These are phyloP conservation scores for Lomentospora prolificans DNA, from an alignment of 2,329 filamentous ascomycete species.

Conservation along the genomic window DNA sequence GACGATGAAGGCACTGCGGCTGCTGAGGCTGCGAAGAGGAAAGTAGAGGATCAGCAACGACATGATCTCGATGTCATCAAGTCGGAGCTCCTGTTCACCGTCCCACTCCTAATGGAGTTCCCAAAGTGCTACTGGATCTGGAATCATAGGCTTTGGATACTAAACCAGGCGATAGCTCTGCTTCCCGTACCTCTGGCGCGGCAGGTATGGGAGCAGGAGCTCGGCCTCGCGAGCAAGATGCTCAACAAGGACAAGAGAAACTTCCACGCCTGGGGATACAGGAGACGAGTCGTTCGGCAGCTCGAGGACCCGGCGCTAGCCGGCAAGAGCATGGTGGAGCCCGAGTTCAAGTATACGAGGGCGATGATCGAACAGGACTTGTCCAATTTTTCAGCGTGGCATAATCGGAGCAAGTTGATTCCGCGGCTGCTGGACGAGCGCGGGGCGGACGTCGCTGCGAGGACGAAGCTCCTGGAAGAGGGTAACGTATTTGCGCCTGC, in stretches of 20 bases:
- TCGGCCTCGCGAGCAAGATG: conserved; percentile 80
- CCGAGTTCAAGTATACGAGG: conserved; percentile 83
- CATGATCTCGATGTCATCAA: conserved; percentile 44
- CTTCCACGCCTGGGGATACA: conserved; percentile 94
- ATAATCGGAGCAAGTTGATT: conserved; percentile 78
- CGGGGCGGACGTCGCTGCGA: conserved; percentile 48
- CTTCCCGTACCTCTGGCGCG: conserved; percentile 48
- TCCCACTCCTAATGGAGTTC: conserved; percentile 72
- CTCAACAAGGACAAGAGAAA: conserved; percentile 76
- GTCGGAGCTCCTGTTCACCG: conserved; percentile 69
- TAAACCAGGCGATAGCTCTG: conserved; percentile 59
- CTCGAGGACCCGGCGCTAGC: conserved; percentile 52
- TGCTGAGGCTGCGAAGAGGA: conserved; percentile 3
- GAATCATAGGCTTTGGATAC: conserved; percentile 85
- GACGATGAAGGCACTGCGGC: conserved; percentile 4
- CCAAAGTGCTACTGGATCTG: conserved; percentile 99
- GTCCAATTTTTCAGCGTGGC: conserved; percentile 97
- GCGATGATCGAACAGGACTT: conserved; percentile 67
- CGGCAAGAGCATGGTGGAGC: conserved; percentile 58
- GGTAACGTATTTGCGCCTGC: conserved; percentile 34
- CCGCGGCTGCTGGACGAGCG: conserved; percentile 65
- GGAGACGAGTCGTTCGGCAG: conserved; percentile 65
- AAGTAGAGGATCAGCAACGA: conserved; percentile 8
- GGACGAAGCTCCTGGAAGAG: conserved; percentile 61
- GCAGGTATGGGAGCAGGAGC: conserved; percentile 72